A percentile compares a stretch with the other conserved stretches of the same genome.
phyloP scores from a whole-genome alignment of 768 basidiomycete species.

The Asterophora lycoperdoides region DNA sequence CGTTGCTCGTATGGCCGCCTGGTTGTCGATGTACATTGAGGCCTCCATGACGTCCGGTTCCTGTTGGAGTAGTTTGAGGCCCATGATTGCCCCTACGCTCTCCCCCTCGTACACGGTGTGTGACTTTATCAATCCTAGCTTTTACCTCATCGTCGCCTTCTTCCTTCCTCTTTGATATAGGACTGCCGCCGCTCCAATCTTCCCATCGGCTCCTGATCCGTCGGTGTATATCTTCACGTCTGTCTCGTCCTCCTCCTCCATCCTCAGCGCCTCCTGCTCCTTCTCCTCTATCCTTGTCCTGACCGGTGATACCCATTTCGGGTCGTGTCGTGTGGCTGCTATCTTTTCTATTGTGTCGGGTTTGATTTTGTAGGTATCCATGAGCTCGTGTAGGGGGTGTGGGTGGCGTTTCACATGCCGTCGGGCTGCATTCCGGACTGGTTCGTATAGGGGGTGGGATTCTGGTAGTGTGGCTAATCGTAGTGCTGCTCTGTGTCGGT shows the following conservation, averaged over 20 bases:
- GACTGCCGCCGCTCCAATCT: constrained; percentile 14
- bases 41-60: background rate
- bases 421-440: constrained; percentile 1
- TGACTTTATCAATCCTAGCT: constrained; percentile 1
- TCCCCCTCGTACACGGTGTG: constrained; percentile 14
- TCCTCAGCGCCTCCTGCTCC: constrained; percentile 6
- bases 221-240: constrained; percentile 15
- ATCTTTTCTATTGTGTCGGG: constrained; percentile 9
- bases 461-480: constrained; percentile 23
- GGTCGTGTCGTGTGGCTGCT: background rate
- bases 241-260: background rate
- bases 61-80: background rate
- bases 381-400: constrained; percentile 6
- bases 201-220: constrained; percentile 11
- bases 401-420: constrained; percentile 4
- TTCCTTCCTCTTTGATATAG: constrained; percentile 4
- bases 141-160: background rate
- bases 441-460: constrained; percentile 13
- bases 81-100: constrained; percentile 4
- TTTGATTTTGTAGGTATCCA: background rate
- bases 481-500: constrained; percentile 11
- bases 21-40: too few relatives aligned
- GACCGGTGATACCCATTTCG: background rate
- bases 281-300: constrained; percentile 1
- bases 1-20: too few relatives aligned